Evolutionary conservation across 257 asterid genomes (phyloP), one percentile per base, ranked within the genome.

Genomic region (Coffea canephora): DNA sequence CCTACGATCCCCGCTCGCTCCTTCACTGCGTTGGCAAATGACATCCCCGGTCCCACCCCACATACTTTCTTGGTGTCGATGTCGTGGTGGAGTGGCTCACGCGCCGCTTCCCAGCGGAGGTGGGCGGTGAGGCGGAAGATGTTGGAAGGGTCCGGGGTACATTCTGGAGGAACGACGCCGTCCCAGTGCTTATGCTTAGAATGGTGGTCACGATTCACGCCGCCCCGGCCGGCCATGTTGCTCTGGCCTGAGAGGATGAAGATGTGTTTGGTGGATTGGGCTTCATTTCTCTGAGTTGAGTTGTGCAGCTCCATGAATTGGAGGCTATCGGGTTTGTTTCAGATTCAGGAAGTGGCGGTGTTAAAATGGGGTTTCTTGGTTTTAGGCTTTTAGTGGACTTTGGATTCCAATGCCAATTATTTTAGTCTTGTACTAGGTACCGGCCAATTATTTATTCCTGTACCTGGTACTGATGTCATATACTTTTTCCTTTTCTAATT

Each of bases 161-260:
- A 89, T 46, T 88, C 94, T 3, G 87, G 89, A 0, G 97, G 98
- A 19, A 93, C 90, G 83, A 94, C 77, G 83, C 92, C 94, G 90
- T 93, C 89, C 97, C 97, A 94, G 67, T 68, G 87, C 79, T 84
- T 84, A 73, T 87, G 86, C 57, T 75, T 71, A 89, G 82, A 49
- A 34, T 77, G 49, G 14, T 79, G 49, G 50, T 41, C 41, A 19
- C 68, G 73, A 52, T 57, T 82, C 36, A 93, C 91, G 82, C 98
- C 98, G 83, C 96, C 98, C 23, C 98, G 96, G 79, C 98, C 98
- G 61, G 98, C 89, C 98, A 94, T 94, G 95, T 94, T 94, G 91
- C 98, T 94, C 81, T 94, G 98, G 76, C 98, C 98, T 25, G 98
- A 91, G 45, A 94, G 78, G 84, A 94, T 93, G 94, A 93, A 91